Percentiles rank a stretch among this genome's conserved stretches.
Conservation (phyloP, 257 asterid species). For the Solanum sejunctum region DNA sequence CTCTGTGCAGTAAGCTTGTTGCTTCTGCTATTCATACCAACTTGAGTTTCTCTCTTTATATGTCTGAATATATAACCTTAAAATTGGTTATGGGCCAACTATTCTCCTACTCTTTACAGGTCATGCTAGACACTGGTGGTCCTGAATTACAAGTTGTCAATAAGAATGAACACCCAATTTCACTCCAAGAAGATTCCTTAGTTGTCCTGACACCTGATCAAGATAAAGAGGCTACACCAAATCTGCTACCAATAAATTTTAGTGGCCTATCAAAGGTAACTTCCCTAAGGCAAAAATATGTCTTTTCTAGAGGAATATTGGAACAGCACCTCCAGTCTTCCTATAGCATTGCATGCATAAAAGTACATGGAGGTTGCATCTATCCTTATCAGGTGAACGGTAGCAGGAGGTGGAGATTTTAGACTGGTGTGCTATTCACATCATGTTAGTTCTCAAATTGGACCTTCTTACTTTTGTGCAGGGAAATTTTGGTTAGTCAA, state of each 20-base stretch:
- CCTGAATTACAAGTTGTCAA: slow-evolving; percentile 87
- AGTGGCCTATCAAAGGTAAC: slow-evolving; percentile 67
- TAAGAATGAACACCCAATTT: slow-evolving; percentile 55
- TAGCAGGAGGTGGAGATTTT: background rate
- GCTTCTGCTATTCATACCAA: background rate
- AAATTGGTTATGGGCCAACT: background rate
- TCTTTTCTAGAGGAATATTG: background rate
- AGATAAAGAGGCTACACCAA: slow-evolving; percentile 72
- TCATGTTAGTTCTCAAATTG: background rate
- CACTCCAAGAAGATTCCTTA: slow-evolving; percentile 61
- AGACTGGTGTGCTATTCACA: background rate
- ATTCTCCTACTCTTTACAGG: slow-evolving; percentile 30
- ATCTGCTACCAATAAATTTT: slow-evolving; percentile 79
- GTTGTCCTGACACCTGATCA: slow-evolving; percentile 78
- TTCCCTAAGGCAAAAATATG: background rate
- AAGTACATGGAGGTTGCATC: background rate
- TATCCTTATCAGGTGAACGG: background rate
- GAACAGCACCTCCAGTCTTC: background rate
- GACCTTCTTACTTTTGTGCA: background rate
- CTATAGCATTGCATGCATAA: background rate
- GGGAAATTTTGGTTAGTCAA: background rate
- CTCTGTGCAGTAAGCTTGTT: slow-evolving; percentile 70
- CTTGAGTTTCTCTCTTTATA: background rate
- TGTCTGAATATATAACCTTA: background rate
- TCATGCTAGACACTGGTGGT: slow-evolving; percentile 92